Conservation (phyloP, 2,329 filamentous ascomycete species). For the Talaromyces sp. region DNA sequence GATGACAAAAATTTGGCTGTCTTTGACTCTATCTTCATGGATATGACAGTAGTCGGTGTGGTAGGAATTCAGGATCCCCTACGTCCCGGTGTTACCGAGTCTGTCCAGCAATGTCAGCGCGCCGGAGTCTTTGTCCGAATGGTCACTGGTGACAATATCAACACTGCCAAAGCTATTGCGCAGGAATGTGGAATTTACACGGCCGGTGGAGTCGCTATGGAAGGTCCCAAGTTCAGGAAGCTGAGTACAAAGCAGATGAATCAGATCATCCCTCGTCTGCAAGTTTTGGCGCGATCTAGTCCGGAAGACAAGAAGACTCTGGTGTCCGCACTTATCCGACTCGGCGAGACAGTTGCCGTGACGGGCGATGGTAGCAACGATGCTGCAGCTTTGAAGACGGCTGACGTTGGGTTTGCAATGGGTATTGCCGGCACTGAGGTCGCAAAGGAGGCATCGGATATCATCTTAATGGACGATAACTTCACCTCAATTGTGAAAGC, state of each 20-base stretch:
- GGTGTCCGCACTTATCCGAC: constrained; percentile 67
- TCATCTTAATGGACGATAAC: constrained; percentile 85
- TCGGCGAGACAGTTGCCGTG: constrained; percentile 74
- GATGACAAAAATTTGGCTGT: constrained; percentile 60
- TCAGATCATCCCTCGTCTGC: constrained; percentile 64
- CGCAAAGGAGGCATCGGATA: constrained; percentile 78
- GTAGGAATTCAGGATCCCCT: constrained; percentile 81
- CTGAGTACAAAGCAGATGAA: constrained; percentile 63
- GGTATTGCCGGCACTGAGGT: constrained; percentile 79
- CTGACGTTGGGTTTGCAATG: constrained; percentile 83
- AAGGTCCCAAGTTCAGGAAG: constrained; percentile 74
- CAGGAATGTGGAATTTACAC: constrained; percentile 73
- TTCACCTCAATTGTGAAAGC: constrained; percentile 84
- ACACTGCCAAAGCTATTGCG: constrained; percentile 76
- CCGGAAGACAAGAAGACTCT: constrained; percentile 74
- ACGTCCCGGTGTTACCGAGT: constrained; percentile 68
- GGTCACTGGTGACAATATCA: constrained; percentile 79
- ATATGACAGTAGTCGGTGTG: constrained; percentile 66
- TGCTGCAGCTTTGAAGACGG: constrained; percentile 74
- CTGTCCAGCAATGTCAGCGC: constrained; percentile 68
- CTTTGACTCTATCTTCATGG: constrained; percentile 64
- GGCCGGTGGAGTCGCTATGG: constrained; percentile 66
- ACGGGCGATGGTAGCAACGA: constrained; percentile 84
- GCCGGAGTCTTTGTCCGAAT: constrained; percentile 78
- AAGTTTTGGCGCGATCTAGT: constrained; percentile 69